Base-by-base conservation (phyloP, 2,329 filamentous ascomycete species). In the Colletotrichum sp. region DNA sequence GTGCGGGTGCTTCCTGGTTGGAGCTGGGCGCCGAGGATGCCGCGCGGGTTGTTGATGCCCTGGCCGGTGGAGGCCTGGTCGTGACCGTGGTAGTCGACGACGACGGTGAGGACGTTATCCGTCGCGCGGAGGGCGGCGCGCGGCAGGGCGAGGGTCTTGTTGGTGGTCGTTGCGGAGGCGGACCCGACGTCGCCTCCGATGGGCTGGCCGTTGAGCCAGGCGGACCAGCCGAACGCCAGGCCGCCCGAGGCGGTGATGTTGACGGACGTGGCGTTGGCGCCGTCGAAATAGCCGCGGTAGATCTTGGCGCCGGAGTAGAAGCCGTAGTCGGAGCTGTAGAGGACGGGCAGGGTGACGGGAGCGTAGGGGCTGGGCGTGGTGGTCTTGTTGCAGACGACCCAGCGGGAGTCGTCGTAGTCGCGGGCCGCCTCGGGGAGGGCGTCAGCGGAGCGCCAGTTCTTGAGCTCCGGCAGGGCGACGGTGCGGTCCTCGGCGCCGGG, bases 251-350 rank as follows among this genome's bases (percentile, higher is more conserved):
- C 93, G 59, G 85, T 86, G 28, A 94, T 81, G 76, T 85, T 89
- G 65, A 96, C 85, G 0, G 86, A 86, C 77, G 95, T 93, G 3
- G 87, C 84, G 18, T 93, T 93, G 2, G 86, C 89, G 8, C 93
- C 91, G 2, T 86, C 89, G 81, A 96, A 96, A 78, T 92, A 88
- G 1, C 94, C 94, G 5, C 94, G 90, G 86, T 91, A 96, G 65
- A 96, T 79, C 0, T 95, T 87, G 2, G 90, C 90, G 8, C 94
- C 94, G 0, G 92, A 89, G 82, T 95, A 88, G 84, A 92, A 96
- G 28, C 94, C 94, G 80, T 96, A 96, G 83, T 96, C 94, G n/a
- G 90, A 90, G 1, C 88, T 89, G 80, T 94, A 95, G 0, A 96
- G 89, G 0, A 90, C 92, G 0, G 93, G 92, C 0, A 94, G 96